These are phyloP conservation scores for Psilocybe tampanensis DNA, from an alignment of 768 basidiomycete species.

Conservation along the genomic window DNA sequence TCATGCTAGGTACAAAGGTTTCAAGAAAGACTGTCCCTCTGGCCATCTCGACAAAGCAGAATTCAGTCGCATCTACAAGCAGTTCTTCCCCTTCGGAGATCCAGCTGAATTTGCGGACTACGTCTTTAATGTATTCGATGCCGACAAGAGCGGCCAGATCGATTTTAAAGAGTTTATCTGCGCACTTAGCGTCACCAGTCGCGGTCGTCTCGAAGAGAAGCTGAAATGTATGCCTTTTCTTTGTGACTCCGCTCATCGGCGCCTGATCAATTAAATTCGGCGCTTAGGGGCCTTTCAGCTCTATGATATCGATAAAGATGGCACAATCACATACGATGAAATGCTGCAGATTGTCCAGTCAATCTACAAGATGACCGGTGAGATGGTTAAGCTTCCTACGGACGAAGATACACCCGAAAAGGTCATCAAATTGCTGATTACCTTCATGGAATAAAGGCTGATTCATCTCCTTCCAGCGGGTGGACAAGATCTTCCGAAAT, in stretches of 20 bases:
- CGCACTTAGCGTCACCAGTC: slow-evolving; percentile 91
- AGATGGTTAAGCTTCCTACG: slow-evolving; percentile 97
- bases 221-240: slow-evolving; percentile 78
- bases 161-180: slow-evolving; percentile 99
- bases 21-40: slow-evolving; percentile 97
- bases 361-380: slow-evolving; percentile 99
- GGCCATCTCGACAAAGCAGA: slow-evolving; percentile 95
- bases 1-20: slow-evolving; percentile 96
- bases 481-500: slow-evolving; percentile 97
- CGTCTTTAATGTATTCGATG: slow-evolving; percentile 97
- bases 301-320: slow-evolving; percentile 98
- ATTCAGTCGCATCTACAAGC: slow-evolving; percentile 97
- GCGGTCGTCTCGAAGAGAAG: slow-evolving; percentile 95
- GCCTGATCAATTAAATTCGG: slow-evolving; percentile 17
- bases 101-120: slow-evolving; percentile 96
- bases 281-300: slow-evolving; percentile 96
- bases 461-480: slow-evolving; percentile 58
- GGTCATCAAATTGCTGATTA: slow-evolving; percentile 40
- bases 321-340: slow-evolving; percentile 97
- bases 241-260: slow-evolving; percentile 5
- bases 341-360: slow-evolving; percentile 98
- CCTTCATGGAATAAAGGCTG: neutral
- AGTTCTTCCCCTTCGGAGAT: slow-evolving; percentile 99
- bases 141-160: slow-evolving; percentile 94
- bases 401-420: slow-evolving; percentile 99